These are phyloP conservation scores for Schoenoplectus triqueter DNA, from an alignment of 202 grass and related monocot genomes.

Conservation along the genomic window DNA sequence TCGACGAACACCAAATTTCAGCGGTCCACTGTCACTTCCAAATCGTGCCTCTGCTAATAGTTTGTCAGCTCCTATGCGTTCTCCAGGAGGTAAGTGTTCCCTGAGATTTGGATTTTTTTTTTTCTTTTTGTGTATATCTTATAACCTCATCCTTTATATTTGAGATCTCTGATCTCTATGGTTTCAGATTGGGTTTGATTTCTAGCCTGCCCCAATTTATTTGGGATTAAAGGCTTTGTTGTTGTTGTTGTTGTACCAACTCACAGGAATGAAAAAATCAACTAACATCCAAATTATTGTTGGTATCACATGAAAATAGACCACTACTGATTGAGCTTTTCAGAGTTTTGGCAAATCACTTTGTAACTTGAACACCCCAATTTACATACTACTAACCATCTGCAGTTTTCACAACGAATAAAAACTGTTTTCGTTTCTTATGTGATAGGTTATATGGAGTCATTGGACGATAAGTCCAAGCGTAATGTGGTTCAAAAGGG, in stretches of 20 bases:
- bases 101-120: conserved; percentile 3
- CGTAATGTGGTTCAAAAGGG: conserved; percentile 97
- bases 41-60: conserved; percentile 99
- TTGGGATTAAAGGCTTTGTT: no score
- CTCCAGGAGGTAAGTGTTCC: conserved; percentile 72
- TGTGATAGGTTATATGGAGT: conserved; percentile 86
- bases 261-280: no score
- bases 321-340: background rate
- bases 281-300: no score
- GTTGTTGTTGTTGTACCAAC: no score
- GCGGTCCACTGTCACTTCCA: conserved; percentile 90
- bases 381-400: background rate
- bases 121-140: conserved; percentile 9
- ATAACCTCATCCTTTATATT: background rate
- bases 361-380: background rate
- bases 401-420: background rate
- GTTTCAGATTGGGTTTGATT: no score
- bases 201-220: no score
- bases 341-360: background rate
- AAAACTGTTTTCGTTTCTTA: conserved; percentile 32
- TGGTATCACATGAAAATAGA: background rate
- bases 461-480: conserved; percentile 84
- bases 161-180: no score
- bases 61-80: conserved; percentile 92
- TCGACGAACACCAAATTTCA: conserved; percentile 76